Percentiles rank a stretch among this genome's conserved stretches.
Evolutionary conservation across 1,284 basidiomycete species (phyloP).

Genomic region (Amylostereum chailletii): DNA sequence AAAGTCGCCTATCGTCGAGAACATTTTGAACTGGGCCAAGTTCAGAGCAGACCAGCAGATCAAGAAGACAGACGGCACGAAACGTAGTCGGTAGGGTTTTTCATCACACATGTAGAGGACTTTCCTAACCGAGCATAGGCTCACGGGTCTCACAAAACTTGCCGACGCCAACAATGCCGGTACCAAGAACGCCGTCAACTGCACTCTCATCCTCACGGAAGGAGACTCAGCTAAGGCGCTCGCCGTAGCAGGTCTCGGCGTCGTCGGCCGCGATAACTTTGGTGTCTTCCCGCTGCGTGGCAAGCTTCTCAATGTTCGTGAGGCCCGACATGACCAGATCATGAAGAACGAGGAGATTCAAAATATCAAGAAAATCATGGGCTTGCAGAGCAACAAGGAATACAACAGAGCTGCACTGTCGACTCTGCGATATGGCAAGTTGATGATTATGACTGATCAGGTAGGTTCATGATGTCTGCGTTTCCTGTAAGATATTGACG

Average conservation of each 20-base stretch:
- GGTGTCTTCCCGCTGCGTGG: slow-evolving; percentile 98
- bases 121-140: slow-evolving; percentile 31
- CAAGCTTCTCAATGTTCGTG: slow-evolving; percentile 95
- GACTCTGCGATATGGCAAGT: slow-evolving; percentile 84
- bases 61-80: slow-evolving; percentile 95
- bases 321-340: slow-evolving; percentile 92
- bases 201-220: slow-evolving; percentile 97
- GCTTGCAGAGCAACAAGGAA: slow-evolving; percentile 89
- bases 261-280: slow-evolving; percentile 94
- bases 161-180: slow-evolving; percentile 99
- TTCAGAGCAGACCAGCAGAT: slow-evolving; percentile 95
- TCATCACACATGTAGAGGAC: neutral
- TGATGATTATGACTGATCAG: slow-evolving; percentile 99
- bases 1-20: slow-evolving; percentile 89
- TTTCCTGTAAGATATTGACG: neutral
- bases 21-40: slow-evolving; percentile 91
- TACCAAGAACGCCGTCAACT: slow-evolving; percentile 70
- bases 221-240: slow-evolving; percentile 98
- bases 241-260: slow-evolving; percentile 89
- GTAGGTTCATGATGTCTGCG: slow-evolving; percentile 28
- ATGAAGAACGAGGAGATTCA: slow-evolving; percentile 98
- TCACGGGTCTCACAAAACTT: slow-evolving; percentile 89
- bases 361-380: slow-evolving; percentile 97
- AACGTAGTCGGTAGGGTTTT: slow-evolving; percentile 69
- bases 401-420: slow-evolving; percentile 57